Evolutionary conservation across 129 eudicot species (phyloP), one percentile per base, ranked within the genome.

Genomic region (Erigeron canadensis): DNA sequence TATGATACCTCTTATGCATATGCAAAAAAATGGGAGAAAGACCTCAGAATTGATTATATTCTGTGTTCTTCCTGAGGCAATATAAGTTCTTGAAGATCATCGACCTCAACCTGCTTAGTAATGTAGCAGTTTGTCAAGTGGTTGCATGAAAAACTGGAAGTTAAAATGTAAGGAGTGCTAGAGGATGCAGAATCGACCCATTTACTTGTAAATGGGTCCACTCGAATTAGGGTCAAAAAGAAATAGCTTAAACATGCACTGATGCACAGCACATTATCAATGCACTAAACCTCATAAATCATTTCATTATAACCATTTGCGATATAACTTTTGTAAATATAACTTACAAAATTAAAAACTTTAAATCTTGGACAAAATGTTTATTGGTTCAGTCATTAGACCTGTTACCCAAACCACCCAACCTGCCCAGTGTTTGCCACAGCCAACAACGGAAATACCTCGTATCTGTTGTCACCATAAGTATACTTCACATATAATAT

Each of bases 1-100:
- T 69, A 77, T 77, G 59, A 71, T 50, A 71, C 65, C 69, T 77
- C 60, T 77, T 63, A 63, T 78, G 77, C 77, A 47, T 71, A 44
- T 63, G 81, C 81, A 78, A 78, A 78, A 78, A 63, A 77, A 60
- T 42, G 23, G 62, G 55, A 71, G 40, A 18, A 57, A 28, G 64
- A 71, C 41, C 57, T 63, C 61, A 45, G 38, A 22, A 62, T 19
- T 50, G 23, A 64, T 84, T 71, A 87, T 17, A 78, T 80, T 82
- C 81, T 85, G 86, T 84, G 95, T 58, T 70, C 84, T 76, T 85
- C 95, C 72, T 80, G 86, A 42, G 98, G 98, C 73, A 93, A 75
- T 77, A 79, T 70, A 67, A 93, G 68, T 78, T 87, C 95, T 43
- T 84, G 83, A 72, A 74, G 83, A 78, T 93, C 98, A 64, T 77